Percentiles rank a stretch among this genome's conserved stretches.
Conservation (phyloP, 2,329 filamentous ascomycete species). For the Chaetomium sp. region DNA sequence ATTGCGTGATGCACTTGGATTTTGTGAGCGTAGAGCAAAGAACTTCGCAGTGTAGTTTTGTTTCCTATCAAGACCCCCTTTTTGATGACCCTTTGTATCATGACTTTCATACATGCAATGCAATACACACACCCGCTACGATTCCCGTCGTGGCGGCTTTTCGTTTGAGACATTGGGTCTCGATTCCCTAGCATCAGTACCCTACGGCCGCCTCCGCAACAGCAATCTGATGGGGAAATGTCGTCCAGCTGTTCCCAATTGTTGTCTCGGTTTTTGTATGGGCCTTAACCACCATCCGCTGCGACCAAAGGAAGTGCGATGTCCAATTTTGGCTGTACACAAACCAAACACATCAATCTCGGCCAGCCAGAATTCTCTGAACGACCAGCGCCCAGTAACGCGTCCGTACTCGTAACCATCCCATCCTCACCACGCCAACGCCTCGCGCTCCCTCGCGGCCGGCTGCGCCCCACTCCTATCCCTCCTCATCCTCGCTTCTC, state of each 20-base stretch:
- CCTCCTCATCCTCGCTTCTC: slow-evolving; percentile 12
- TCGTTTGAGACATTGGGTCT: too few species aligned
- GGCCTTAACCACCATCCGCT: too few species aligned
- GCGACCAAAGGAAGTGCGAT: too few species aligned
- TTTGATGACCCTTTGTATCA: background rate
- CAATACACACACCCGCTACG: background rate
- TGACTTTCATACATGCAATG: slow-evolving; percentile 3
- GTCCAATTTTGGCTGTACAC: too few species aligned
- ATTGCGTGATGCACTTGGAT: too few species aligned
- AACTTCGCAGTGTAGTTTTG: slow-evolving; percentile 3
- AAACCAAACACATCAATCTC: too few species aligned
- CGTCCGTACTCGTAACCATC: background rate
- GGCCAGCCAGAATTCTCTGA: background rate
- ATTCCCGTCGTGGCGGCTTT: too few species aligned
- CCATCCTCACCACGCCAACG: slow-evolving; percentile 24
- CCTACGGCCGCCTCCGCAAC: too few species aligned
- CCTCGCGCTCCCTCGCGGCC: slow-evolving; percentile 17
- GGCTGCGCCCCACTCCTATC: slow-evolving; percentile 7
- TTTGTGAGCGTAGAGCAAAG: background rate
- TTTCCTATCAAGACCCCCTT: background rate
- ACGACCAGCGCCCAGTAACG: background rate
- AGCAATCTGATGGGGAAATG: background rate
- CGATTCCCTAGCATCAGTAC: too few species aligned
- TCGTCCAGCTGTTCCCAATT: background rate
- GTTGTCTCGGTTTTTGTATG: too few species aligned